A percentile compares a stretch with the other conserved stretches of the same genome.
phyloP scores from a whole-genome alignment of 2,329 filamentous ascomycete species.

The Juglanconis sp. region DNA sequence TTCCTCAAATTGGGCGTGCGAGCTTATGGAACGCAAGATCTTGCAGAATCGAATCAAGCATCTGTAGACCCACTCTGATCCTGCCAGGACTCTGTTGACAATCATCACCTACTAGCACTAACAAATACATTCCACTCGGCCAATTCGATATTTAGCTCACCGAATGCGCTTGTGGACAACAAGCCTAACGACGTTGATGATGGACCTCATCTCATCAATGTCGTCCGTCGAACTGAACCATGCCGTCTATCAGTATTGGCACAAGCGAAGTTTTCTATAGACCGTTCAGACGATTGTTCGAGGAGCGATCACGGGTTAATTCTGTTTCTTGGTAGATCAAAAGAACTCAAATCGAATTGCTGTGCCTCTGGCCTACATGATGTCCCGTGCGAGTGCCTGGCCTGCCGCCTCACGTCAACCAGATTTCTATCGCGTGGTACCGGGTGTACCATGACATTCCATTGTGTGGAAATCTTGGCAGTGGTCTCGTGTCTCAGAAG shows the following conservation, averaged over 20 bases:
- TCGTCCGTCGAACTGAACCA: too few species aligned
- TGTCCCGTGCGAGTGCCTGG: not conserved
- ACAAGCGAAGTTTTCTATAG: too few species aligned
- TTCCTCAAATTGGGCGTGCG: not conserved
- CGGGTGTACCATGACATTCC: not conserved
- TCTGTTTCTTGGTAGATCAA: not conserved
- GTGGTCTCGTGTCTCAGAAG: not conserved
- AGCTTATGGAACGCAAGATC: not conserved
- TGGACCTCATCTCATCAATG: too few species aligned
- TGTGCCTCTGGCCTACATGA: slow-evolving; percentile 12
- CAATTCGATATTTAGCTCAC: too few species aligned
- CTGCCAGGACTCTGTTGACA: not conserved
- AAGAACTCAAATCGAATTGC: not conserved
- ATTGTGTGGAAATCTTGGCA: slow-evolving; percentile 1
- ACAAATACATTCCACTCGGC: too few species aligned
- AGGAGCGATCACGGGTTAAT: not conserved
- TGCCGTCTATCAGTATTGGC: too few species aligned
- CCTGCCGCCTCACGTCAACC: not conserved
- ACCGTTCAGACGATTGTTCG: not conserved
- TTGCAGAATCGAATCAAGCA: not conserved
- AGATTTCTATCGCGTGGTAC: not conserved
- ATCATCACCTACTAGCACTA: not conserved
- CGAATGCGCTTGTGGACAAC: too few species aligned
- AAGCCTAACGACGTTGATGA: too few species aligned
- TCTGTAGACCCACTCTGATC: not conserved